Evolutionary conservation across 2,329 filamentous ascomycete species (phyloP).

Genomic region (Fusarium coicis): DNA sequence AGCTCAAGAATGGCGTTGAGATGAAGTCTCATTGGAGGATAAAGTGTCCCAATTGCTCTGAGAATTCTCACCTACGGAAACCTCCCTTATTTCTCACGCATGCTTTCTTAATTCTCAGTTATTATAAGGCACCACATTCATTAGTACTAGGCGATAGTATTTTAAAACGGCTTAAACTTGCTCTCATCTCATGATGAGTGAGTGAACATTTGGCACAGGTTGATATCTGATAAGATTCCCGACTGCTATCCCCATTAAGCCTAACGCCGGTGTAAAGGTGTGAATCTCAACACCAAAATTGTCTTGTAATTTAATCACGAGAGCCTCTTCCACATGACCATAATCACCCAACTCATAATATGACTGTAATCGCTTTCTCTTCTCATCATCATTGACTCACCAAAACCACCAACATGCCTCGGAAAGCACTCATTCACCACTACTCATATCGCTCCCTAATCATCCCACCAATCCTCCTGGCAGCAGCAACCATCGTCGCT

Average conservation of each 20-base stretch:
- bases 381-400: fast-evolving
- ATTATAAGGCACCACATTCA: fast-evolving
- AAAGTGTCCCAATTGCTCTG: neutral
- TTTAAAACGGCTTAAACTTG: too few species aligned
- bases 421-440: slow-evolving; percentile 60
- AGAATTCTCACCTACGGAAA: neutral
- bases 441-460: slow-evolving; percentile 64
- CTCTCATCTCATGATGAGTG: neutral
- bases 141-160: too few species aligned
- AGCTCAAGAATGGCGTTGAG: neutral
- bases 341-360: neutral
- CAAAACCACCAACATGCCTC: slow-evolving; percentile 18
- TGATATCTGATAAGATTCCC: neutral
- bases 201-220: neutral
- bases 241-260: neutral
- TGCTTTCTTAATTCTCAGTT: neutral
- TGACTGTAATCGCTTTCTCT: neutral
- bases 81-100: too few species aligned
- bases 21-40: neutral
- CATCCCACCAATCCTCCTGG: slow-evolving; percentile 60
- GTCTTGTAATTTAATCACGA: slow-evolving; percentile 27
- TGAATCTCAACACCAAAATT: slow-evolving; percentile 28
- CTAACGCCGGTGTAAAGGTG: slow-evolving; percentile 24
- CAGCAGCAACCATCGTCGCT: slow-evolving; percentile 53
- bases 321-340: slow-evolving; percentile 33